Evolutionary conservation across 345 rosid genomes (phyloP), one percentile per base, ranked within the genome.

Genomic region (Arabidopsis suecica): DNA sequence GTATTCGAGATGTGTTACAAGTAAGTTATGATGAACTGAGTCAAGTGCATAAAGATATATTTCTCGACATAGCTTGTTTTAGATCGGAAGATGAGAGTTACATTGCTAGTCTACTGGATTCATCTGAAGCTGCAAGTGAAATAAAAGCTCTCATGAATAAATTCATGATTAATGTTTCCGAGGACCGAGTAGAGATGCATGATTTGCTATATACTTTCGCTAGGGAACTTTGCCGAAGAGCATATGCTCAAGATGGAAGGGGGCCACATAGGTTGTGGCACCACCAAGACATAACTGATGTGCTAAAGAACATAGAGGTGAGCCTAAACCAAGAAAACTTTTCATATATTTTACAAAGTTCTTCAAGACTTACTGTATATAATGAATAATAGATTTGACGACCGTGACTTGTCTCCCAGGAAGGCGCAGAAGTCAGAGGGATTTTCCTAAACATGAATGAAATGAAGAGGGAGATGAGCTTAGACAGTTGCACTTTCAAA

Each of bases 31-130:
- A 82, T 68, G 79, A 68, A 9, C 30, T 82, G 20, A 23, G 42
- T 20, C 48, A 34, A 8, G 4, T 18, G 18, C 16, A 34, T 11
- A 67, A 78, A 61, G 44, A 28, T 7, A 44, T 68, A 0, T 84
- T 84, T 77, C 71, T 79, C 3, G 85, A 82, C 55, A 71, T 84
- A 42, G 82, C 83, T 22, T 76, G 81, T 61, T 81, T 81, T 49
- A 76, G 55, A n/a, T 65, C 65, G 0, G 14, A 22, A 3, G 37
- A 44, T 14, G 7, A 2, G 33, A n/a, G 40, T 8, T 3, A 3
- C 9, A 57, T 79, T 5, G 23, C 2, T 5, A 32, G 47, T 20
- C 28, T 77, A n/a, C 65, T 77, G 1, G 78, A 71, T 10, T 55
- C 51, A 20, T 67, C 49, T 55, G 53, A 75, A 47, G 56, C 34